A percentile compares a stretch with the other conserved stretches of the same genome.
phyloP scores from a whole-genome alignment of 2,329 filamentous ascomycete genomes.

The Epichloe elymi region DNA sequence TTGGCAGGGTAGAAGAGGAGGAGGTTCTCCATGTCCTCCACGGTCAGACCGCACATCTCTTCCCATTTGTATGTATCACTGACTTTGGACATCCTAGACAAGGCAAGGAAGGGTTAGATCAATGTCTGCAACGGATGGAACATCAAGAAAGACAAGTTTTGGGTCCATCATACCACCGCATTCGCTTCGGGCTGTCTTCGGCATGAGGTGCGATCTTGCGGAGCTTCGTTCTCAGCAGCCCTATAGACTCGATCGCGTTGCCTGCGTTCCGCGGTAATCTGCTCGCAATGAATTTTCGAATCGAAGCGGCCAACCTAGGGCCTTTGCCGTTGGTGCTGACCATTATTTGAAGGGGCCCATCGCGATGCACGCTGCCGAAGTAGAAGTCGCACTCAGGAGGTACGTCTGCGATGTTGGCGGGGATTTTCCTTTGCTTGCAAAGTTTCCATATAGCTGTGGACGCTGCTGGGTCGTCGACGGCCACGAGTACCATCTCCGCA shows the following conservation, averaged over 20 bases:
- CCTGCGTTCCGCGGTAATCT: constrained; percentile 68
- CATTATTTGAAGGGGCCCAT: constrained; percentile 95
- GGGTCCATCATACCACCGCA: constrained; percentile 57
- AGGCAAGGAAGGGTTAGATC: not conserved
- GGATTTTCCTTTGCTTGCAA: constrained; percentile 71
- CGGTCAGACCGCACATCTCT: constrained; percentile 69
- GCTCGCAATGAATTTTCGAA: constrained; percentile 68
- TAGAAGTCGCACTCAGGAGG: constrained; percentile 97
- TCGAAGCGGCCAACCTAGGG: constrained; percentile 75
- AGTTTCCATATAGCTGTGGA: constrained; percentile 86
- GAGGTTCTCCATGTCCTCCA: constrained; percentile 75
- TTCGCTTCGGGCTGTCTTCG: constrained; percentile 71
- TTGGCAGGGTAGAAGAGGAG: constrained; percentile 55
- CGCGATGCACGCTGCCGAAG: constrained; percentile 89
- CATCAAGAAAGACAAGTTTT: not conserved
- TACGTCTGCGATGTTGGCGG: constrained; percentile 94
- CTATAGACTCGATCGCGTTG: constrained; percentile 74
- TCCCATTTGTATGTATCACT: constrained; percentile 79
- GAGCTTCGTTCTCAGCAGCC: constrained; percentile 64
- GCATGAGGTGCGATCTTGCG: constrained; percentile 59
- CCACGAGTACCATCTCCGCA: constrained; percentile 78
- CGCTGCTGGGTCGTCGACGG: constrained; percentile 86
- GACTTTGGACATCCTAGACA: constrained; percentile 73
- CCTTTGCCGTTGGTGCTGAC: constrained; percentile 97
- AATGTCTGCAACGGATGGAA: not conserved